phyloP scores from a whole-genome alignment of 1,284 basidiomycete species.

The Fomitiporia mediterranea region DNA sequence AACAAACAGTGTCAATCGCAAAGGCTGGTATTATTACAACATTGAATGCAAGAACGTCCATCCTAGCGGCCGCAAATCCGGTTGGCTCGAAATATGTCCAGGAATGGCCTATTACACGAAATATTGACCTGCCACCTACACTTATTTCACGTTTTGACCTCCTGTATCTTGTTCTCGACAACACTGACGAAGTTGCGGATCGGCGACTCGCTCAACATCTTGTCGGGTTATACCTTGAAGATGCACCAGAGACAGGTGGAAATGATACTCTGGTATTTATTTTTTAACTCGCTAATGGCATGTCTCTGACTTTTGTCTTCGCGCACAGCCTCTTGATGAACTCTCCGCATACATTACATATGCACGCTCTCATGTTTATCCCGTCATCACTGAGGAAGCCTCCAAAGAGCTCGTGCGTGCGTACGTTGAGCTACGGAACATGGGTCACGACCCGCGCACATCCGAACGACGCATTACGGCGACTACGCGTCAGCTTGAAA shows the following conservation, averaged over 20 bases:
- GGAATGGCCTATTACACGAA: constrained; percentile 25
- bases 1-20: constrained; percentile 99
- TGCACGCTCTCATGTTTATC: constrained; percentile 84
- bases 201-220: constrained; percentile 90
- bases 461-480: constrained; percentile 95
- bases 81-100: constrained; percentile 88
- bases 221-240: constrained; percentile 91
- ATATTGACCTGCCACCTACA: constrained; percentile 92
- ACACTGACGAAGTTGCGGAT: constrained; percentile 87
- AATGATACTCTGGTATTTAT: constrained; percentile 73
- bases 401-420: constrained; percentile 79
- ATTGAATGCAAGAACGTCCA: constrained; percentile 94
- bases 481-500: constrained; percentile 95
- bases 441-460: constrained; percentile 83
- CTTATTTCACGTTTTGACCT: constrained; percentile 97
- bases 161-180: constrained; percentile 95
- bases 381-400: constrained; percentile 85
- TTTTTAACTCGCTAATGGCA: not conserved
- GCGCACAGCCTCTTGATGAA: constrained; percentile 73
- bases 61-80: constrained; percentile 95
- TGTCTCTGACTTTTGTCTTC: not conserved
- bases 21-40: constrained; percentile 99
- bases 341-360: constrained; percentile 95
- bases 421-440: constrained; percentile 93
- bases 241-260: constrained; percentile 66